A percentile compares a stretch with the other conserved stretches of the same genome.
These are phyloP conservation scores for Boletales sp. DNA, from an alignment of 768 basidiomycete species.

Conservation along the genomic window DNA sequence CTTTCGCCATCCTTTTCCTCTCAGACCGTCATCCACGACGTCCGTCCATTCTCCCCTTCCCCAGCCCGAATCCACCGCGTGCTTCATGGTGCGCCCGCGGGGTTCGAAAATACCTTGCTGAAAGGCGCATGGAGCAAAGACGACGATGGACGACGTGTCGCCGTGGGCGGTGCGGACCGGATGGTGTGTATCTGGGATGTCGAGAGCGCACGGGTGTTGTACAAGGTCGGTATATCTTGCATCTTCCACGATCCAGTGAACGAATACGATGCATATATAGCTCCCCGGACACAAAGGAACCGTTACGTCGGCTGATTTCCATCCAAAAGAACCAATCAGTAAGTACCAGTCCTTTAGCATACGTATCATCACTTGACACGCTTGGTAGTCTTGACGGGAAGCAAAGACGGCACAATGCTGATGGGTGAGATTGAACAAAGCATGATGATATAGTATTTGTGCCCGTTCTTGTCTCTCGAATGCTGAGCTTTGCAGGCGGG, in stretches of 20 bases:
- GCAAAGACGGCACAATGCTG: conserved; percentile 91
- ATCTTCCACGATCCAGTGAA: neutral
- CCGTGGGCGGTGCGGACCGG: conserved; percentile 87
- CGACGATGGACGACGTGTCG: conserved; percentile 76
- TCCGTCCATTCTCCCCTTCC: conserved; percentile 89
- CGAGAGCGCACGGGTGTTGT: conserved; percentile 67
- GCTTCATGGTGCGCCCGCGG: conserved; percentile 83
- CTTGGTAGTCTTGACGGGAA: conserved; percentile 74
- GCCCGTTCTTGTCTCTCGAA: neutral
- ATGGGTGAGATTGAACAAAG: conserved; percentile 85
- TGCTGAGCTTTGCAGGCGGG: neutral
- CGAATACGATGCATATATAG: conserved; percentile 33
- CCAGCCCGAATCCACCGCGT: conserved; percentile 78
- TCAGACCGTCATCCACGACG: conserved; percentile 84
- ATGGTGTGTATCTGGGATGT: conserved; percentile 88
- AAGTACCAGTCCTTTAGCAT: conserved; percentile 30
- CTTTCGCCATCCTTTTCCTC: conserved; percentile 91
- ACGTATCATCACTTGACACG: conserved; percentile 3
- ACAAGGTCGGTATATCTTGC: conserved; percentile 55
- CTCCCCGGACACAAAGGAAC: conserved; percentile 97
- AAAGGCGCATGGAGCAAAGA: conserved; percentile 85
- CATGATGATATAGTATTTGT: conserved; percentile 36
- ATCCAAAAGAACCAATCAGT: conserved; percentile 95
- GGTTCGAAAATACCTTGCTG: conserved; percentile 88
- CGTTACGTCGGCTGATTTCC: conserved; percentile 93